Evolutionary conservation across 495 filamentous ascomycete species (phyloP).

Genomic region (Bombardia bombarda): DNA sequence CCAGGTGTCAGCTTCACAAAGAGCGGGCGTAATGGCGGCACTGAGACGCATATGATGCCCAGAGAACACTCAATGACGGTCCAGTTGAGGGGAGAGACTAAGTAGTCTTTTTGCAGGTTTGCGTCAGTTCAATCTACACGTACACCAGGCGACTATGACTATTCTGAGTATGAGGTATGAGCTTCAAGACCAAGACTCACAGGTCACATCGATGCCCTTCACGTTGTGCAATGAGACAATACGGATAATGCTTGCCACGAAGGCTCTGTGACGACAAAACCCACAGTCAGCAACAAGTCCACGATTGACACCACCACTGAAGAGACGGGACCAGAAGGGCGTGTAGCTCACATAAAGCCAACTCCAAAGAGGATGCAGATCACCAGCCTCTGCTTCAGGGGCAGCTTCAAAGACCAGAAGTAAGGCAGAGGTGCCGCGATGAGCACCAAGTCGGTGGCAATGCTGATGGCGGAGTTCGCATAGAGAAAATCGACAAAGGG

Average conservation of each 20-base stretch:
- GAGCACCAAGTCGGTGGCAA: slow-evolving; percentile 39
- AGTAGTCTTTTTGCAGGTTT: slow-evolving; percentile 7
- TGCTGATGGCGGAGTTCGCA: slow-evolving; percentile 34
- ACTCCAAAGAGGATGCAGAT: slow-evolving; percentile 20
- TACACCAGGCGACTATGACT: no score
- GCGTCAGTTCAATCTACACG: no score
- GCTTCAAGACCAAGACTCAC: slow-evolving; percentile 5
- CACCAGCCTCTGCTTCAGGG: slow-evolving; percentile 15
- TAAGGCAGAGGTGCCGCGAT: slow-evolving; percentile 33
- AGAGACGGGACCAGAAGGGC: no score
- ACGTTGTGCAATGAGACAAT: slow-evolving; percentile 12
- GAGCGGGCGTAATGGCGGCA: slow-evolving; percentile 21
- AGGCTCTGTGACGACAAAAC: slow-evolving; percentile 12
- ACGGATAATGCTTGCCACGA: slow-evolving; percentile 18
- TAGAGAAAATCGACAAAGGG: slow-evolving; percentile 36
- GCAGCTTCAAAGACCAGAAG: slow-evolving; percentile 30
- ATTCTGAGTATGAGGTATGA: background rate
- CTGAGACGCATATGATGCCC: slow-evolving; percentile 23
- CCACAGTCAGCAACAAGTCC: background rate
- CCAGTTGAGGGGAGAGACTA: slow-evolving; percentile 22
- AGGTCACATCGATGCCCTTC: slow-evolving; percentile 17
- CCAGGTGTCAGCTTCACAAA: slow-evolving; percentile 8
- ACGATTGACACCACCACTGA: background rate
- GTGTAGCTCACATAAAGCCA: slow-evolving; percentile 22
- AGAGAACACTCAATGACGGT: slow-evolving; percentile 23